These are phyloP conservation scores for Pseudocohnilembus persalinus DNA, from an alignment of 169 alveolate genomes.

Conservation along the genomic window DNA sequence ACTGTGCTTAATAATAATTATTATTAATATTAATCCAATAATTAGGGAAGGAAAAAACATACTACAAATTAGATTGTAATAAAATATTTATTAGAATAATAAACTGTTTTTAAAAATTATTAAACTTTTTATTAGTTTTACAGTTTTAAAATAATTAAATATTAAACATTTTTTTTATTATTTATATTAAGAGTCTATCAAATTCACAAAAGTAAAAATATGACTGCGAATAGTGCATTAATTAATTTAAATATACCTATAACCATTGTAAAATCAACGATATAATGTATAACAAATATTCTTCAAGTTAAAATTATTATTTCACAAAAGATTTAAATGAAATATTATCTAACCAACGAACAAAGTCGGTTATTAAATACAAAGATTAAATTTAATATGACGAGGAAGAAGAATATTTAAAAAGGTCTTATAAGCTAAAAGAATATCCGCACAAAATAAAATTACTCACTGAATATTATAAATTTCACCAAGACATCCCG, in stretches of 20 bases:
- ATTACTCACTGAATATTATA: conserved; percentile 43
- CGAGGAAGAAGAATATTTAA: conserved; percentile 43
- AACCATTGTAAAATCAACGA: neutral
- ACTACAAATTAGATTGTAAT: no score
- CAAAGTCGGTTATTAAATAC: conserved; percentile 10
- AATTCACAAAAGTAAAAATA: neutral
- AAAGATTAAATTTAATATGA: conserved; percentile 29
- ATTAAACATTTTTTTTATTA: no score
- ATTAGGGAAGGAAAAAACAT: no score
- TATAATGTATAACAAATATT: conserved; percentile 7
- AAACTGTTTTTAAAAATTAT: no score
- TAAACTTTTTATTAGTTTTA: no score
- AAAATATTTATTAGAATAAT: no score
- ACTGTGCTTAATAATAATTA: no score
- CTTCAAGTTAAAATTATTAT: conserved; percentile 36
- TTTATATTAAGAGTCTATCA: neutral
- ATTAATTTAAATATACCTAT: no score
- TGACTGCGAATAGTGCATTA: neutral
- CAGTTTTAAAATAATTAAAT: no score
- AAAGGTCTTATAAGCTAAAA: conserved; percentile 5
- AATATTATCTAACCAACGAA: conserved; percentile 11
- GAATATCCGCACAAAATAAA: conserved; percentile 39
- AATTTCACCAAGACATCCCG: conserved; percentile 45
- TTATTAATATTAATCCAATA: no score
- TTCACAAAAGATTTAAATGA: conserved; percentile 36